These are phyloP conservation scores for Podospora comata DNA, from an alignment of 495 filamentous ascomycete genomes.

Conservation along the genomic window DNA sequence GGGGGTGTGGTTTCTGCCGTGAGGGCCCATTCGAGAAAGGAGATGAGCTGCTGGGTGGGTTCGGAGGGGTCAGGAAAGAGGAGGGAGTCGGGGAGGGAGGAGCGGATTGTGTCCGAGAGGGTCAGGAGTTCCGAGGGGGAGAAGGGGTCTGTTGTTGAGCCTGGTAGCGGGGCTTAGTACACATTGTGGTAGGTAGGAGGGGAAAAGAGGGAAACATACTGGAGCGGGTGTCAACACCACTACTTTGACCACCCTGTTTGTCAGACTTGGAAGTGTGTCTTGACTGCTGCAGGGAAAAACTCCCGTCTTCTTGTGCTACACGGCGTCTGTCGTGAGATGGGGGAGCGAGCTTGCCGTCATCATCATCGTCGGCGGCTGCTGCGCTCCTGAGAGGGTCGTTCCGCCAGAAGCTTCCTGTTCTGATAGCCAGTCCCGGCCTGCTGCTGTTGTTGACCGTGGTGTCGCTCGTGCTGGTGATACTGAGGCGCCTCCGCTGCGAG, in stretches of 20 bases:
- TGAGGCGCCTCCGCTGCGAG: background rate
- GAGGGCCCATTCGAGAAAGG: constrained; percentile 37
- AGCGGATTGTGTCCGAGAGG: constrained; percentile 38
- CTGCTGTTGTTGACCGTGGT: constrained; percentile 4
- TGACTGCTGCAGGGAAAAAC: background rate
- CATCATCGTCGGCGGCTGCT: too few relatives aligned
- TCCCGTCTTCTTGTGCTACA: background rate
- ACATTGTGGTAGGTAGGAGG: background rate
- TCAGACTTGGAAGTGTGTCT: background rate
- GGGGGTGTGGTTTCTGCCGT: constrained; percentile 25
- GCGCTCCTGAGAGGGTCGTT: background rate
- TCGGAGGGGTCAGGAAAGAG: constrained; percentile 22
- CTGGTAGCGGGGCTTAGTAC: background rate
- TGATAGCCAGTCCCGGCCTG: background rate
- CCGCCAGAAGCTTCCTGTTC: background rate
- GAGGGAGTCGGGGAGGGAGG: constrained; percentile 22
- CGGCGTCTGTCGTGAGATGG: background rate
- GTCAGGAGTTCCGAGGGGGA: constrained; percentile 17
- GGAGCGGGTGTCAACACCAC: background rate
- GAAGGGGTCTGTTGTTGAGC: background rate
- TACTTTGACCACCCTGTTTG: background rate
- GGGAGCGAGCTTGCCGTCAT: too few relatives aligned
- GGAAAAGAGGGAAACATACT: background rate
- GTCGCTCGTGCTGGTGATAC: constrained; percentile 8
- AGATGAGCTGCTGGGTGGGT: constrained; percentile 19